phyloP scores from a whole-genome alignment of 192 early-diverging fungal genomes.

The Chytriomyces sp. region DNA sequence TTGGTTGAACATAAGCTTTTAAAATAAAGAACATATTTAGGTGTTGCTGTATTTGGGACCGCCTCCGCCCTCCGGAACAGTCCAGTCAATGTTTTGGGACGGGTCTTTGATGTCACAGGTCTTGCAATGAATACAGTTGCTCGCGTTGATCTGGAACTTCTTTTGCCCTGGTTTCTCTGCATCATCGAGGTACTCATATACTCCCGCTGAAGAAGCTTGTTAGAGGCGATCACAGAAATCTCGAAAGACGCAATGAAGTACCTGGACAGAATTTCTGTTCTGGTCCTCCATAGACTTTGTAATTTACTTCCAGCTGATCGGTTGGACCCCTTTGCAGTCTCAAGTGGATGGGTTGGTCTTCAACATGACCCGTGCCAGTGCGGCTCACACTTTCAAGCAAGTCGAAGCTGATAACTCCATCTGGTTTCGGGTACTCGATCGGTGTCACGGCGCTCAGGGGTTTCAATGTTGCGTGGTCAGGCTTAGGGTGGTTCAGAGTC shows the following conservation, averaged over 20 bases:
- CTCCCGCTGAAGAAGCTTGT: slow-evolving; percentile 68
- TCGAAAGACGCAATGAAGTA: slow-evolving; percentile 39
- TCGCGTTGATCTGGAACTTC: slow-evolving; percentile 89
- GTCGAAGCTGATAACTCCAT: slow-evolving; percentile 93
- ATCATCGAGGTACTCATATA: slow-evolving; percentile 97
- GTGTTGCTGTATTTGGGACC: slow-evolving; percentile 81
- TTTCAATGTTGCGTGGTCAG: slow-evolving; percentile 80
- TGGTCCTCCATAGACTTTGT: slow-evolving; percentile 88
- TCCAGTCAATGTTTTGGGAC: slow-evolving; percentile 99
- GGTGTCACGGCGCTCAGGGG: slow-evolving; percentile 70
- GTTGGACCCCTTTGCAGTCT: slow-evolving; percentile 72
- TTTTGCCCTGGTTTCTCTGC: slow-evolving; percentile 83
- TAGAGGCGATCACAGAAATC: slow-evolving; percentile 4
- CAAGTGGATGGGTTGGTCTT: slow-evolving; percentile 95
- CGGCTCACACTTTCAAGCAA: slow-evolving; percentile 90
- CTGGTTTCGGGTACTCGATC: slow-evolving; percentile 96
- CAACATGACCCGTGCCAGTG: slow-evolving; percentile 91
- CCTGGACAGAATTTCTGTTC: slow-evolving; percentile 96
- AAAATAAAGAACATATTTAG: slow-evolving; percentile 31
- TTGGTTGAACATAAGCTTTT: too few relatives aligned
- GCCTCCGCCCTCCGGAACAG: slow-evolving; percentile 87
- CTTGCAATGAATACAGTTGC: slow-evolving; percentile 98
- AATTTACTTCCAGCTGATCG: slow-evolving; percentile 82
- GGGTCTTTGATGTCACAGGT: slow-evolving; percentile 99
- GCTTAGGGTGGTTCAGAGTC: slow-evolving; percentile 87